These are phyloP conservation scores for Alectoria sarmentosa DNA, from an alignment of 495 filamentous ascomycete genomes.

Conservation along the genomic window DNA sequence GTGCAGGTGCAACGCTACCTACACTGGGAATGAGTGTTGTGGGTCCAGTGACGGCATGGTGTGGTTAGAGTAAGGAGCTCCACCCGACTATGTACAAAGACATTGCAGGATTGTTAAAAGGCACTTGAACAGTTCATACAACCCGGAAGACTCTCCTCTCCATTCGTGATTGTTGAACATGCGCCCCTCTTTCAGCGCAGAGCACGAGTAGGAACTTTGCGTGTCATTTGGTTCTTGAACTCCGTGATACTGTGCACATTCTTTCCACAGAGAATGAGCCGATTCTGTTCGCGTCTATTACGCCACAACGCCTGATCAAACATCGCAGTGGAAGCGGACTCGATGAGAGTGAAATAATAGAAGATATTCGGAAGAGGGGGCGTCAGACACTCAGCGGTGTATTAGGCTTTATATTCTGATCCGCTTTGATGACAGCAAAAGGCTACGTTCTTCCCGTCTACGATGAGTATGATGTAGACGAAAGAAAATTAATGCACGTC, in stretches of 20 bases:
- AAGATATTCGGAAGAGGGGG: conserved; percentile 22
- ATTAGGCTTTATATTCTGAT: not conserved
- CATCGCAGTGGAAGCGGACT: no score
- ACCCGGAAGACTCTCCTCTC: no score
- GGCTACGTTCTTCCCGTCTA: conserved; percentile 19
- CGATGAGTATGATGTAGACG: conserved; percentile 22
- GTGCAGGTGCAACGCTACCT: not conserved
- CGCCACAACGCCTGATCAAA: conserved; percentile 19
- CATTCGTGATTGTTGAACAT: no score
- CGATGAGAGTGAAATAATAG: conserved; percentile 22
- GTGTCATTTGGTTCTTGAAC: no score
- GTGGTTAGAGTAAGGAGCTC: not conserved
- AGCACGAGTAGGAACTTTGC: no score
- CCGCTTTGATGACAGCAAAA: not conserved
- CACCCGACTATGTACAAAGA: no score
- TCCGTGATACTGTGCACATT: no score
- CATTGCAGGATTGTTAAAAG: no score
- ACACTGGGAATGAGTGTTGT: not conserved
- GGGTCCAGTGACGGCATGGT: conserved; percentile 1
- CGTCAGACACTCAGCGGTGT: conserved; percentile 17
- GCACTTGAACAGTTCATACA: no score
- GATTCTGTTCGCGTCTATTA: no score
- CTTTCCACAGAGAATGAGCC: no score
- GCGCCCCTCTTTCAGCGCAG: no score
- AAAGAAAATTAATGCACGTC: conserved; percentile 19